Base-by-base conservation (phyloP, 2,329 filamentous ascomycete species). In the Aspergillus neoniger region DNA sequence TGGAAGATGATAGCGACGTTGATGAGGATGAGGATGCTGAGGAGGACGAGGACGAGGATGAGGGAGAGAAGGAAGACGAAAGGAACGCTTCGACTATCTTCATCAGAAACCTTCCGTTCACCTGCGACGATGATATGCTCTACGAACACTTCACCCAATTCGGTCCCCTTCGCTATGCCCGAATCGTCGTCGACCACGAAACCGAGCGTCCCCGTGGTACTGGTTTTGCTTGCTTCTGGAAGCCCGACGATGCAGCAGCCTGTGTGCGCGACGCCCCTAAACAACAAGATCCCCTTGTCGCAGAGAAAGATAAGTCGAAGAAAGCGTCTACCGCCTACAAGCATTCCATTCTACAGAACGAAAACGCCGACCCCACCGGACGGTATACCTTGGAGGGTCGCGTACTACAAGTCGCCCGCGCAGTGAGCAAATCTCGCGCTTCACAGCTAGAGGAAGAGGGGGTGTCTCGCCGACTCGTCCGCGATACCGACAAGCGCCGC, bases 31-130 rank as follows among this genome's bases (percentile, higher is more conserved):
- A 60, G 7, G 49, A 55, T 32, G 78, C 76, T 0, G 79, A 80
- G 19, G 78, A 79, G 19, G 73, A 80, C 2, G 78, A 81, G 2
- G 74, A 77, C 4, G 76, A 79, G 17, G 78, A 80, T 3, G 73
- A 78, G 4, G 79, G 80, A 39, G 79, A 76, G 32, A 76, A 80
- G 19, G 80, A 82, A 12, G 79, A 84, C 52, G 74, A 80, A 17
- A 74, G 77, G 54, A 91, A 91, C 69, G 86, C 86, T 2, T 86
- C 86, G 38, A 97, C 93, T 0, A 77, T 98, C 14, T 99, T 99
- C 78, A 85, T 99, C 69, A 91, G 95, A 66, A 99, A 99, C 72
- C 81, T 99, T 12, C 94, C 96, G 0, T 99, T 96, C 76, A 92
- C 90, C 2, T 88, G 88, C 47, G 90, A 90, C 17, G 93, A 99